Conservation (phyloP, 208 protist species). For the Tetramitus jugosus region DNA sequence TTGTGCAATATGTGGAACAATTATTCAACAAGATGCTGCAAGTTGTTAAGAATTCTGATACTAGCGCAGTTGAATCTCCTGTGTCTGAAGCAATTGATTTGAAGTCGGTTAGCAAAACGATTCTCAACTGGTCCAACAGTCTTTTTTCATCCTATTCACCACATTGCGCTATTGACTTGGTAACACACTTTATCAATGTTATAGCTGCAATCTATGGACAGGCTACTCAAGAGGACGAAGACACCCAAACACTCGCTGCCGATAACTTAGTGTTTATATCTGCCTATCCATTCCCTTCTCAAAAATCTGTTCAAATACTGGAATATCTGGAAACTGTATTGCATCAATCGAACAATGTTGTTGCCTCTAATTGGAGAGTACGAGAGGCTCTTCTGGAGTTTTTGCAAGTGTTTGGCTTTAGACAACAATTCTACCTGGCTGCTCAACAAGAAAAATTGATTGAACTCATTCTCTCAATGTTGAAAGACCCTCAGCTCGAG, state of each 20-base stretch:
- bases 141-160: neutral
- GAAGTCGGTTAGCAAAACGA: neutral
- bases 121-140: neutral
- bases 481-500: constrained; percentile 15
- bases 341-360: neutral
- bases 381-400: neutral
- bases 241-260: neutral
- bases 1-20: neutral
- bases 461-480: neutral
- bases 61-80: neutral
- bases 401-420: constrained; percentile 23
- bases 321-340: neutral
- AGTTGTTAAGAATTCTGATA: neutral
- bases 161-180: neutral
- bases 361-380: constrained; percentile 11
- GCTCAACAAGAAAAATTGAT: neutral
- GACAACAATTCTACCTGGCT: constrained; percentile 18
- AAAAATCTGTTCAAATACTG: neutral
- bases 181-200: neutral
- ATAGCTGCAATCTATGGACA: neutral
- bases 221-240: neutral
- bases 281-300: neutral
- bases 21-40: neutral
- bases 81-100: neutral
- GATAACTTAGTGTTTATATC: neutral